Base-by-base conservation (phyloP, 1,139 yeast species). In the Yamadazyma aaseri region DNA sequence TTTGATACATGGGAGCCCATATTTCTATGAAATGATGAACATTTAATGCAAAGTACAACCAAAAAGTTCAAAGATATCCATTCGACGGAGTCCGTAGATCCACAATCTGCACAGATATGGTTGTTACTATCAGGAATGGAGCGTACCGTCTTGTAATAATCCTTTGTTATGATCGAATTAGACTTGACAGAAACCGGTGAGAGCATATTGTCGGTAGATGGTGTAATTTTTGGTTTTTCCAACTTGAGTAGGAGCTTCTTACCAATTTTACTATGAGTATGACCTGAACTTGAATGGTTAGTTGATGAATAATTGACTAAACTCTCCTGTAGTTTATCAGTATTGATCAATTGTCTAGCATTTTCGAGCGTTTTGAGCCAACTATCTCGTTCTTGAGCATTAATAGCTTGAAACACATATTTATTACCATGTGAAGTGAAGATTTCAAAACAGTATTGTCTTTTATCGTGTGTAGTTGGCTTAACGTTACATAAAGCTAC, bases 41-140 rank as follows among this genome's bases (percentile, higher is more conserved):
- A 90, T 31, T 82, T 80, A 26, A 87, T 81, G 57, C 97, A 90
- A 26, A 90, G 67, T 8, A 84, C 76, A 16, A 80, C 79, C 38
- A 87, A 61, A 32, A 83, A 61, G 50, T 86, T 90, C 42, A 87
- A 68, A 0, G 96, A 85, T 4, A 90, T 75, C 97, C 97, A 90
- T 49, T 89, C 97, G 7, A 86, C 95, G 20, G 73, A 62, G 7
- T 73, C 77, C 0, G 62, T 49, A 3, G 76, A 54, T 0, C 83
- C 82, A 64, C 97, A 90, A 51, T 90, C 97, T 8, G 87, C 85
- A 58, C 97, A 90, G 6, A 50, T 45, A 14, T 58, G 51, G 51
- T 90, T 90, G 24, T 80, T 73, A n/a, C 73, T 61, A 32, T 80
- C 76, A 1, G 61, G 55, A 6, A 64, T 58, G 0, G 62, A 50